Evolutionary conservation across 129 eudicot species (phyloP), one percentile per base, ranked within the genome.

Genomic region (Rutidosis leptorrhynchoides): DNA sequence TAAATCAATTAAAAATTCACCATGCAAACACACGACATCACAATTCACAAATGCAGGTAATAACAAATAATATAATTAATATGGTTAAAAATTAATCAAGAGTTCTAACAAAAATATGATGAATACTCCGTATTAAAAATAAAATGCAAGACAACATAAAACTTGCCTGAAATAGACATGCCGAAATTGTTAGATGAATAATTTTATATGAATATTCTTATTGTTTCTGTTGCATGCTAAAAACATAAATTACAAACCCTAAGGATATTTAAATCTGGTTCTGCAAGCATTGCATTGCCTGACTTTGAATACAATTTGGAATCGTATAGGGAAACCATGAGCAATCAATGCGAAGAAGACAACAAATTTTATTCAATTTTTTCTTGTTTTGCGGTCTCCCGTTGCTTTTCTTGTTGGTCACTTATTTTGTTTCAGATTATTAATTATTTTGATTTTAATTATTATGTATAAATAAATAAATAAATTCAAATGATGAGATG

Each of bases 161-260:
- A 5, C 29, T 16, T 56, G 19, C 62, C 62, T 56, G 62, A 25
- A 56, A 56, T 56, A 56, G 62, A 56, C 62, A 56, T 56, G 62
- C 6, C 33, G 62, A 56, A 23, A 56, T 25, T 16, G 3, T 23
- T 33, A 56, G 9, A 25, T 9, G 6, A 56, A 56, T 17, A 12
- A 21, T 22, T 3, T 19, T 28, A 55, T 24, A 55, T 23, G 14
- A 1, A 25, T 14, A 26, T 56, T 21, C 23, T 53, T 53, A 6
- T 21, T 21, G 6, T 21, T 21, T 21, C n/a, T 12, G 26, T 51
- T 51, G 19, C 56, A 51, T 51, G 58, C 25, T 53, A 20, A 21
- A 19, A 53, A 9, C 58, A 52, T 21, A 23, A 20, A 52, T 52
- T 20, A 23, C 58, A 53, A 7, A 23, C 58, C 14, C 25, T 21